These are phyloP conservation scores for Wickerhamiella cacticola DNA, from an alignment of 805 yeast species.

Conservation along the genomic window DNA sequence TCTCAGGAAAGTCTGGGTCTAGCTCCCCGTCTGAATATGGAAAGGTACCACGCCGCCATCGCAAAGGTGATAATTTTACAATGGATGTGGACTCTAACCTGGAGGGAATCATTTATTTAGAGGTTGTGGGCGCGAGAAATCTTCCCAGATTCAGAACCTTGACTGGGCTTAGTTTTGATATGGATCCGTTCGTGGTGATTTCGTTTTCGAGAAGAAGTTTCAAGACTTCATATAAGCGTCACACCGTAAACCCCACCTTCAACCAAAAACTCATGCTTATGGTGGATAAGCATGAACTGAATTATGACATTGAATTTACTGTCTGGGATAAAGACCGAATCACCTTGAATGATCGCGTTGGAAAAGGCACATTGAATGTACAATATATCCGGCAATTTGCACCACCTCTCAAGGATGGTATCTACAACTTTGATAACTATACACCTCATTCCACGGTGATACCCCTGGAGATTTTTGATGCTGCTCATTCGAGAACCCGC, in stretches of 20 bases:
- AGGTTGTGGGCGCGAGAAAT: slow-evolving; percentile 59
- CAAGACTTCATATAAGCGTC: slow-evolving; percentile 74
- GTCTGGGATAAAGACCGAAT: slow-evolving; percentile 77
- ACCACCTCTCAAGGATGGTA: slow-evolving; percentile 21
- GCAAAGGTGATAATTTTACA: slow-evolving; percentile 12
- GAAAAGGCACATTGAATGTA: slow-evolving; percentile 38
- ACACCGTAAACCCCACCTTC: slow-evolving; percentile 69
- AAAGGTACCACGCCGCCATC: slow-evolving; percentile 1
- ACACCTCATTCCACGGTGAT: slow-evolving; percentile 15
- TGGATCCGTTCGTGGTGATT: slow-evolving; percentile 93
- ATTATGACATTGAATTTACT: slow-evolving; percentile 54
- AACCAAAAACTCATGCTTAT: slow-evolving; percentile 75
- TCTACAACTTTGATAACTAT: slow-evolving; percentile 24
- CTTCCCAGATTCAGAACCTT: slow-evolving; percentile 67
- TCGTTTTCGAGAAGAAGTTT: slow-evolving; percentile 82
- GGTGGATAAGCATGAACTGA: slow-evolving; percentile 50
- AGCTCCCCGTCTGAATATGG: background rate
- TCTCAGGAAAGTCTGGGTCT: background rate
- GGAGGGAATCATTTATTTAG: slow-evolving; percentile 63
- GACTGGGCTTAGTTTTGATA: slow-evolving; percentile 69
- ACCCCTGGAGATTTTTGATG: slow-evolving; percentile 19
- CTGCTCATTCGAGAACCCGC: slow-evolving; percentile 7
- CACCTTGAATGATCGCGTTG: slow-evolving; percentile 75
- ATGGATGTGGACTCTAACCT: slow-evolving; percentile 24
- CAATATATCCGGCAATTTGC: slow-evolving; percentile 11